phyloP scores from a whole-genome alignment of 345 rosid species.

The Linum tenue region DNA sequence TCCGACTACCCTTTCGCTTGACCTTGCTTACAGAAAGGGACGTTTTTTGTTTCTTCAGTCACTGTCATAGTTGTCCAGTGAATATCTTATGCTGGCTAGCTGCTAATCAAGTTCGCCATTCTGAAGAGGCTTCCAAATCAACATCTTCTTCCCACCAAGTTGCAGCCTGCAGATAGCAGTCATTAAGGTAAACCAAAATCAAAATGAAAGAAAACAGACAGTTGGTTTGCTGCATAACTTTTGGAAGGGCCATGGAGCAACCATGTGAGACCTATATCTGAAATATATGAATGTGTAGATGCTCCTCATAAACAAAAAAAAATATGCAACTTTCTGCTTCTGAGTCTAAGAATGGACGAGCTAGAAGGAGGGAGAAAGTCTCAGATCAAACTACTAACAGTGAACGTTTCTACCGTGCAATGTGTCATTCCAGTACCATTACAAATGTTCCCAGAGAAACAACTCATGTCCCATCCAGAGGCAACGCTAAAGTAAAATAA shows the following conservation, averaged over 20 bases:
- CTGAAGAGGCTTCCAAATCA: conserved; percentile 67
- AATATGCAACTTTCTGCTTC: background rate
- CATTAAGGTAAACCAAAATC: background rate
- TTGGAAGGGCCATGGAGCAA: background rate
- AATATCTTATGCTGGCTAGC: background rate
- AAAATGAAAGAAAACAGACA: background rate
- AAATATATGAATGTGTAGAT: background rate
- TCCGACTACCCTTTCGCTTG: background rate
- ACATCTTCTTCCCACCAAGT: conserved; percentile 98
- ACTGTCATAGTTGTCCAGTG: background rate
- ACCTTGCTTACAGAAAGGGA: too few relatives aligned
- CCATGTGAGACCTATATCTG: background rate
- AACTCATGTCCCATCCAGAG: too few relatives aligned
- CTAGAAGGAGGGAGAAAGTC: too few relatives aligned
- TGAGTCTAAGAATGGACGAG: too few relatives aligned
- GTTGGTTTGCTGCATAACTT: background rate
- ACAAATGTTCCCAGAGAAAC: too few relatives aligned
- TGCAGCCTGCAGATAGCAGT: conserved; percentile 41
- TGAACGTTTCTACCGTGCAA: too few relatives aligned
- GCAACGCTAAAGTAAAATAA: too few relatives aligned
- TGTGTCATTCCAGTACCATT: too few relatives aligned
- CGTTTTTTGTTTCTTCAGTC: background rate
- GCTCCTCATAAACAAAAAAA: background rate
- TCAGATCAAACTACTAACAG: too few relatives aligned
- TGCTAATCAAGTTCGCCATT: conserved; percentile 61